A percentile compares a stretch with the other conserved stretches of the same genome.
These are phyloP conservation scores for Wilhelminamyces savonicus DNA, from an alignment of 805 yeast genomes.

Conservation along the genomic window DNA sequence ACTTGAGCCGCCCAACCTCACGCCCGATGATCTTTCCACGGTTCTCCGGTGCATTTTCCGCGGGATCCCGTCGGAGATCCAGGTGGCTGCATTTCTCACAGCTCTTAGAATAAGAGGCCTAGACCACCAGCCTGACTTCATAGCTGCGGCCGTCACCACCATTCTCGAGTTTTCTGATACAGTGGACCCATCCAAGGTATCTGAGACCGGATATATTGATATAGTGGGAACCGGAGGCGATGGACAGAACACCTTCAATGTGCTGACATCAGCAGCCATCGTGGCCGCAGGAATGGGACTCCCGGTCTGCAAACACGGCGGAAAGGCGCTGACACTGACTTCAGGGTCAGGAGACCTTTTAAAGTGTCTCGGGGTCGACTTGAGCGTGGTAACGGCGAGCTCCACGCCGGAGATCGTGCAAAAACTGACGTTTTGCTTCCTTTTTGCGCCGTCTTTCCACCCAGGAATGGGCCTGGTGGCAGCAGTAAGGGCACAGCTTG, in stretches of 20 bases:
- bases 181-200: constrained; percentile 41
- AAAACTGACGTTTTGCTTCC: constrained; percentile 51
- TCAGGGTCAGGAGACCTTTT: constrained; percentile 94
- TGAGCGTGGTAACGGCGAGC: constrained; percentile 55
- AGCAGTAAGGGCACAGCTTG: constrained; percentile 65
- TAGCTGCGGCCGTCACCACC: constrained; percentile 80
- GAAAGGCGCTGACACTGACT: constrained; percentile 88
- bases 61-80: constrained; percentile 59
- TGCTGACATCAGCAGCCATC: constrained; percentile 90
- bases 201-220: constrained; percentile 58
- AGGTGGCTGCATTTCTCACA: constrained; percentile 73
- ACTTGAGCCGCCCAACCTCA: constrained; percentile 52
- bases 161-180: constrained; percentile 58
- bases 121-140: constrained; percentile 74
- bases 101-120: constrained; percentile 67
- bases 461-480: constrained; percentile 86
- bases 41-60: constrained; percentile 59
- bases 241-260: constrained; percentile 95
- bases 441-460: constrained; percentile 93
- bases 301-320: constrained; percentile 91
- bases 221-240: constrained; percentile 99
- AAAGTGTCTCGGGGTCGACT: constrained; percentile 74
- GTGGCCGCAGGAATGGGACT: constrained; percentile 87
- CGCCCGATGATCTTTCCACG: constrained; percentile 55
- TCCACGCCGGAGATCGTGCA: constrained; percentile 57